Evolutionary conservation across 306 rosid genomes (phyloP), one percentile per base, ranked within the genome.

Genomic region (Purshia tridentata): DNA sequence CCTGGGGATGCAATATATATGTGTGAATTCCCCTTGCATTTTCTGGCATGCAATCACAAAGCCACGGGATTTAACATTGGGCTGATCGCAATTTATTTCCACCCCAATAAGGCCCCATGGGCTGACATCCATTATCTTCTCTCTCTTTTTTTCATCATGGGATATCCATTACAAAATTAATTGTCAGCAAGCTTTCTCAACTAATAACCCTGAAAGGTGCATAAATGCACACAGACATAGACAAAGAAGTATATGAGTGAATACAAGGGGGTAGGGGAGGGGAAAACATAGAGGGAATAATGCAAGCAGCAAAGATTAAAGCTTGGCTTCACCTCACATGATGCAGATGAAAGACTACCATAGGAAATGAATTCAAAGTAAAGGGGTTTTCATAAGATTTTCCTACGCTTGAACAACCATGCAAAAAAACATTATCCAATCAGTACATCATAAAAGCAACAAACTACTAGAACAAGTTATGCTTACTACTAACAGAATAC

Each of bases 401-500:
- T 16, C 42, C 0, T 23, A 10, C 29, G 13, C 53, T 62, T 49
- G 50, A 46, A 59, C 16, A 41, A 42, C 9, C 53, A 44, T 65
- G 55, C 44, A 16, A 67, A 20, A 20, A 37, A 10, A 10, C 44
- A 48, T 45, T 67, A 22, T 58, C 7, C 47, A 54, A 49, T 49
- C 35, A n/a, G 29, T 16, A 29, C 35, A 58, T 41, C 16, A 20
- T 16, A 40, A 74, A 46, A 54, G 15, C 16, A 10, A 62, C 9
- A 16, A 74, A 35, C 53, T 48, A 19, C 18, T 4, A 53, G 37
- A 48, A 13, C 41, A 59, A 29, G 42, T 39, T 66, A 42, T 4
- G 81, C 89, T 85, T 82, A 88, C 97, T 85, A 80, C 78, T 83
- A 69, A 77, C 74, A 75, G 97, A 92, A 84, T 91, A 89, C 75